Evolutionary conservation across 495 filamentous ascomycete species (phyloP).

Genomic region (Poronia punctata): DNA sequence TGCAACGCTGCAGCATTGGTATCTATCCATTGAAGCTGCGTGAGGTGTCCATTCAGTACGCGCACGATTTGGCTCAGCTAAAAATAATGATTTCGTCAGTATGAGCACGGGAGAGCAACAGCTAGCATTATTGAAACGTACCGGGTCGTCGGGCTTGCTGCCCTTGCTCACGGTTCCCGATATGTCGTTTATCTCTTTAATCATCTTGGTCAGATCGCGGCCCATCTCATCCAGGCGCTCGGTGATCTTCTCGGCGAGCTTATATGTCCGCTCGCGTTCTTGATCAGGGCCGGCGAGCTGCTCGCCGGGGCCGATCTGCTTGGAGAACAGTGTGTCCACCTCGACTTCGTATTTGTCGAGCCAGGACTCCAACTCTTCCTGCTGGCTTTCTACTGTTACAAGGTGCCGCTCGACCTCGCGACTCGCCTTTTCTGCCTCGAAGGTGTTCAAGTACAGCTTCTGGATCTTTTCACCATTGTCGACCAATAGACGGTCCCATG

Average conservation of each 20-base stretch:
- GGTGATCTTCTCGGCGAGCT: constrained; percentile 82
- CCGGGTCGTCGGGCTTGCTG: constrained; percentile 83
- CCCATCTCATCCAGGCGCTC: constrained; percentile 86
- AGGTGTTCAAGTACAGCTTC: constrained; percentile 77
- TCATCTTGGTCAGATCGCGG: constrained; percentile 86
- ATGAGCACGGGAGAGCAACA: constrained; percentile 2
- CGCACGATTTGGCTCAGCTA: constrained; percentile 90
- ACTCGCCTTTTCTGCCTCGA: constrained; percentile 85
- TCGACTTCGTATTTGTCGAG: constrained; percentile 86
- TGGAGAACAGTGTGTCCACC: constrained; percentile 75
- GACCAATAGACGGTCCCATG: constrained; percentile 87
- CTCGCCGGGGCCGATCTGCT: constrained; percentile 57
- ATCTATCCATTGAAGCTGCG: constrained; percentile 86
- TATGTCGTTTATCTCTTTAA: constrained; percentile 92
- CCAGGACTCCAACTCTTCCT: constrained; percentile 77
- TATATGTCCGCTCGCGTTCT: constrained; percentile 90
- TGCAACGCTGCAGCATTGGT: constrained; percentile 72
- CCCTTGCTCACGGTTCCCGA: constrained; percentile 78
- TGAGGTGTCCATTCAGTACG: constrained; percentile 86
- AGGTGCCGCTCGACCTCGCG: constrained; percentile 88
- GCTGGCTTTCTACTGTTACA: constrained; percentile 77
- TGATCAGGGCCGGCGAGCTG: constrained; percentile 78
- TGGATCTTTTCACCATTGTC: constrained; percentile 89
- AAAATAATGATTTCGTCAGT: constrained; percentile 12
- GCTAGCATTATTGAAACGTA: constrained; percentile 41